Evolutionary conservation across 2,329 filamentous ascomycete species (phyloP).

Genomic region (Dothidotthia symphoricarpi): DNA sequence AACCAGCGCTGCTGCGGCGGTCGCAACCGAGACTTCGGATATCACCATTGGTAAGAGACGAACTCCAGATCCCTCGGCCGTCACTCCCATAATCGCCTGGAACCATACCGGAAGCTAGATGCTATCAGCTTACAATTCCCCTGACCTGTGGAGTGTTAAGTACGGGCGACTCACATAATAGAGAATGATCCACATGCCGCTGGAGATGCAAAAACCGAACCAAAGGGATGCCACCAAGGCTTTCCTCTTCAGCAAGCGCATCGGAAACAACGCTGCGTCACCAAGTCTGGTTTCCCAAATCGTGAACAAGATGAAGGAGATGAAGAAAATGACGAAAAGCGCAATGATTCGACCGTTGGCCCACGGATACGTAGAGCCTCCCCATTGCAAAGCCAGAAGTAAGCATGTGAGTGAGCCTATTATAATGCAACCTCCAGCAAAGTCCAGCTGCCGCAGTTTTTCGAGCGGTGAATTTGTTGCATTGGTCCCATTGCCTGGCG

Average conservation of each 20-base stretch:
- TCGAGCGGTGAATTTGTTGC: too few species aligned
- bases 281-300: conserved; percentile 24
- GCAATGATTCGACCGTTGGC: conserved; percentile 45
- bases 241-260: conserved; percentile 15
- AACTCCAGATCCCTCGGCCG: conserved; percentile 14
- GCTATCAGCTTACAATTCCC: too few species aligned
- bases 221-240: too few species aligned
- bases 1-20: conserved; percentile 31
- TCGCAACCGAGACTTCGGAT: conserved; percentile 10
- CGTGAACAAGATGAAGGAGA: conserved; percentile 47
- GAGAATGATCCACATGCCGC: too few species aligned
- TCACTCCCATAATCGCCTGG: conserved; percentile 15
- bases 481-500: too few species aligned
- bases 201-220: too few species aligned
- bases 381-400: conserved; percentile 36
- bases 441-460: too few species aligned
- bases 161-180: too few species aligned
- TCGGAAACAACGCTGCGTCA: conserved; percentile 14
- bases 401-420: conserved; percentile 24
- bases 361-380: conserved; percentile 38
- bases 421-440: too few species aligned
- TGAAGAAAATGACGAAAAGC: conserved; percentile 40
- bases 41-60: conserved; percentile 13
- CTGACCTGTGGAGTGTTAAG: too few species aligned
- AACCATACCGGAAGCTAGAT: conserved; percentile 23